These are phyloP conservation scores for Caryopteris hybrid DNA, from an alignment of 305 asterid genomes.

Conservation along the genomic window DNA sequence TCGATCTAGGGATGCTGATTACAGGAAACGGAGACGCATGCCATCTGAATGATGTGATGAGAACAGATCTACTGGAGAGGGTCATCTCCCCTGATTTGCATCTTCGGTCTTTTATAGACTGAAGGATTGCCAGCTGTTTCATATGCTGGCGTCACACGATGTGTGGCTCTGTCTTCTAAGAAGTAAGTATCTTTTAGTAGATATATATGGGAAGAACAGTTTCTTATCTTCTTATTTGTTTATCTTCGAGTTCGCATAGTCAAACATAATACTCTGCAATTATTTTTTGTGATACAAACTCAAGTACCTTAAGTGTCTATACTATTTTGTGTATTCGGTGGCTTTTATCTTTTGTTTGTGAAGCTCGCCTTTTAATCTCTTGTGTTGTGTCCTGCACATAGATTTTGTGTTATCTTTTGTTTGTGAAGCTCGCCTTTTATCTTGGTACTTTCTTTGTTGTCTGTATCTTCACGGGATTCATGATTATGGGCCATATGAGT, in stretches of 20 bases:
- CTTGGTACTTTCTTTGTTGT: background rate
- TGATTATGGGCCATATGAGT: background rate
- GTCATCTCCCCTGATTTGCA: slow-evolving; percentile 6
- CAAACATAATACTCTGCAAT: slow-evolving; percentile 21
- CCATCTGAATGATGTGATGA: slow-evolving; percentile 38
- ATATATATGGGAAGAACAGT: slow-evolving; percentile 32
- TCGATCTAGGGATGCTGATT: slow-evolving; percentile 63
- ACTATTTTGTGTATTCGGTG: slow-evolving; percentile 32
- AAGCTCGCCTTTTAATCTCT: slow-evolving; percentile 1
- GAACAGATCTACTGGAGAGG: too few relatives aligned
- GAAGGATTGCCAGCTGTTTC: slow-evolving; percentile 29
- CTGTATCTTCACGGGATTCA: background rate
- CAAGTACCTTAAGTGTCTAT: slow-evolving; percentile 26
- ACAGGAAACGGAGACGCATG: slow-evolving; percentile 48
- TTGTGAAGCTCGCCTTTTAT: background rate
- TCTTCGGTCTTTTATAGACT: slow-evolving; percentile 22
- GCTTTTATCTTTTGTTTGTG: slow-evolving; percentile 14
- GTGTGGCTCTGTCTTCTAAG: slow-evolving; percentile 38
- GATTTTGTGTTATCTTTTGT: slow-evolving; percentile 13
- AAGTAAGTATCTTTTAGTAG: slow-evolving; percentile 59
- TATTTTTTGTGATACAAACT: background rate
- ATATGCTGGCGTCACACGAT: slow-evolving; percentile 28
- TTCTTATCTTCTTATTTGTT: background rate
- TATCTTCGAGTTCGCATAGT: slow-evolving; percentile 27
- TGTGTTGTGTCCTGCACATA: background rate